A percentile compares a stretch with the other conserved stretches of the same genome.
These are phyloP conservation scores for Corchorus capsularis DNA, from an alignment of 345 rosid species.

Conservation along the genomic window DNA sequence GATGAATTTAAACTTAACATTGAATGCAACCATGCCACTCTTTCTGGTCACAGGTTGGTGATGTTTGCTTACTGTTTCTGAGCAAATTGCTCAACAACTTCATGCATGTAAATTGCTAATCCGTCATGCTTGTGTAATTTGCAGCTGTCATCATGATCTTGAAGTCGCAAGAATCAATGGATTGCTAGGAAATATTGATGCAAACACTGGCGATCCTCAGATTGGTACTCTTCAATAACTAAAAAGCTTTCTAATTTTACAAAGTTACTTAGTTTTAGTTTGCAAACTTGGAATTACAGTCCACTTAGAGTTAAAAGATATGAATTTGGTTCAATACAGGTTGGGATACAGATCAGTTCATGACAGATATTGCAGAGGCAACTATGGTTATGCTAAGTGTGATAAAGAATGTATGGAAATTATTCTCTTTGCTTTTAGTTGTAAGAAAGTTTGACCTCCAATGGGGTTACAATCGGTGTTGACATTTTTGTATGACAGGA, in stretches of 20 bases:
- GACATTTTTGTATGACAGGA: conserved; percentile 48
- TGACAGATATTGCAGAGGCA: conserved; percentile 83
- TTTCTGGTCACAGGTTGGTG: conserved; percentile 81
- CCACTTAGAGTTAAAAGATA: conserved; percentile 5
- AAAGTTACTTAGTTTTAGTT: background rate
- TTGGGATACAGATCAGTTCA: conserved; percentile 97
- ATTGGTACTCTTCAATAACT: conserved; percentile 43
- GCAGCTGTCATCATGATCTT: conserved; percentile 92
- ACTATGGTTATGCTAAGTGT: conserved; percentile 91
- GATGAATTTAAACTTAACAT: conserved; percentile 86
- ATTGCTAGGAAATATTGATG: conserved; percentile 86
- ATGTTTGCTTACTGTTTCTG: background rate
- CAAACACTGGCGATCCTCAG: conserved; percentile 95
- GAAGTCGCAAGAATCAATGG: conserved; percentile 92
- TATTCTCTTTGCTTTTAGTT: conserved; percentile 2
- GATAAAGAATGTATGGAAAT: conserved; percentile 63
- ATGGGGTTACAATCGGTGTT: conserved; percentile 5
- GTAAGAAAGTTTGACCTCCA: background rate
- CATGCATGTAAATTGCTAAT: background rate
- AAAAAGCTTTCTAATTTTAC: background rate
- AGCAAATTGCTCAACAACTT: background rate
- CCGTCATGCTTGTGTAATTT: conserved; percentile 7
- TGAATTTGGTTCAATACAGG: conserved; percentile 44
- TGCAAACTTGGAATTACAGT: background rate
- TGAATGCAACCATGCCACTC: conserved; percentile 97